phyloP scores from a whole-genome alignment of 805 yeast genomes.

The Blastobotrys parvus region DNA sequence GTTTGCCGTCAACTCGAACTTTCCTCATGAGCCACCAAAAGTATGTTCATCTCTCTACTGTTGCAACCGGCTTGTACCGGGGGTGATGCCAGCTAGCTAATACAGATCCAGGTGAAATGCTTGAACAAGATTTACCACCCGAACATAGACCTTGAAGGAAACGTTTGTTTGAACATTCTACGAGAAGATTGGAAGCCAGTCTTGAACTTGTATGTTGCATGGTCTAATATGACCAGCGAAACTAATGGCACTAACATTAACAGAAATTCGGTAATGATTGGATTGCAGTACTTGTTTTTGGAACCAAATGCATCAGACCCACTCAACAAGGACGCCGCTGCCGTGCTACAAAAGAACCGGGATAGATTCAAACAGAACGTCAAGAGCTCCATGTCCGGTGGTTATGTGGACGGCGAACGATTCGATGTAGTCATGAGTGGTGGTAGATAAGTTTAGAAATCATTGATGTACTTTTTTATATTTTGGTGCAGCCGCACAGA shows the following conservation, averaged over 20 bases:
- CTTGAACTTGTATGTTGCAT: slow-evolving; percentile 40
- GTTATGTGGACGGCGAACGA: slow-evolving; percentile 42
- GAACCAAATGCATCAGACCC: slow-evolving; percentile 94
- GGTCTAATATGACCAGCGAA: slow-evolving; percentile 3
- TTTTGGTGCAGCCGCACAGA: too few relatives aligned
- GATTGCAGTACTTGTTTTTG: slow-evolving; percentile 72
- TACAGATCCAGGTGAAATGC: slow-evolving; percentile 38
- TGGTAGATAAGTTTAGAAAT: too few relatives aligned
- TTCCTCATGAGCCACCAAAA: slow-evolving; percentile 90
- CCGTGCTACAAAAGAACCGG: slow-evolving; percentile 35
- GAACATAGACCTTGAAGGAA: slow-evolving; percentile 83
- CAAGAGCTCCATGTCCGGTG: slow-evolving; percentile 62
- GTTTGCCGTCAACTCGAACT: slow-evolving; percentile 58
- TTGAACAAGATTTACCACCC: slow-evolving; percentile 78
- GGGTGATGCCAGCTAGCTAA: too few relatives aligned
- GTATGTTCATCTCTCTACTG: slow-evolving; percentile 31
- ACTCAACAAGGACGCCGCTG: slow-evolving; percentile 83
- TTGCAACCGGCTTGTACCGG: not conserved
- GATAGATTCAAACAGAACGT: slow-evolving; percentile 51
- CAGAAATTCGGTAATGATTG: slow-evolving; percentile 66
- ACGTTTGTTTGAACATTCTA: slow-evolving; percentile 81
- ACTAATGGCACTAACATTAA: not conserved
- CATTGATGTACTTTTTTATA: too few relatives aligned
- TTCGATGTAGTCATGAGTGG: slow-evolving; percentile 71
- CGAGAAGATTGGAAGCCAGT: slow-evolving; percentile 98